These are phyloP conservation scores for Scleromitrula shiraiana DNA, from an alignment of 2,329 filamentous ascomycete species.

Conservation along the genomic window DNA sequence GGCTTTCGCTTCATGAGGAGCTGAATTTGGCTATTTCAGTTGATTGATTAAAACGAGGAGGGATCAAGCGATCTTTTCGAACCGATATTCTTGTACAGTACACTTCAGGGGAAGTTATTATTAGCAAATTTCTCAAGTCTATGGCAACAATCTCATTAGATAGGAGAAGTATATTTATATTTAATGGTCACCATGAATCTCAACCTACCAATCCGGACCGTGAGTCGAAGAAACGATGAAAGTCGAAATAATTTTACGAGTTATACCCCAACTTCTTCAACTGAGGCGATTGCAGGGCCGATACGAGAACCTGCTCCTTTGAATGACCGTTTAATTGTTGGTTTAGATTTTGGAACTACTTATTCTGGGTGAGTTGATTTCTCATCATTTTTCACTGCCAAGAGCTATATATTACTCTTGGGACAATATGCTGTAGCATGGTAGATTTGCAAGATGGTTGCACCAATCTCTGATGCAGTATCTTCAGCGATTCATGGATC, in stretches of 20 bases:
- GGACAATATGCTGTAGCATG: too few species aligned
- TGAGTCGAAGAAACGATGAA: conserved; percentile 26
- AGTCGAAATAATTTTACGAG: conserved; percentile 27
- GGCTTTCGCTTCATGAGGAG: too few species aligned
- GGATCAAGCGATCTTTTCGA: too few species aligned
- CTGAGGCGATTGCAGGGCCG: conserved; percentile 55
- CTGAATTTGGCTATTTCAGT: too few species aligned
- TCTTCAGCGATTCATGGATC: too few species aligned
- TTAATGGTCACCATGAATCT: conserved; percentile 26
- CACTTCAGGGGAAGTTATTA: not conserved
- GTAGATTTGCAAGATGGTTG: too few species aligned
- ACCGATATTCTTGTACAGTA: too few species aligned
- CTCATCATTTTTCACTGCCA: not conserved
- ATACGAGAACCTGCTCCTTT: conserved; percentile 44
- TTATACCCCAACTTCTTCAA: conserved; percentile 47
- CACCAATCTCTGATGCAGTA: too few species aligned
- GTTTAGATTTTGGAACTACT: conserved; percentile 78
- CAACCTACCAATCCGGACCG: conserved; percentile 26
- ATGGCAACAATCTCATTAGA: not conserved
- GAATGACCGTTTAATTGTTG: conserved; percentile 63
- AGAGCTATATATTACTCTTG: too few species aligned
- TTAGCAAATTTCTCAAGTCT: not conserved
- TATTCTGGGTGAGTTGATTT: conserved; percentile 53
- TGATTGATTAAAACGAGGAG: too few species aligned
- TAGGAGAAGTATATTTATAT: not conserved